phyloP scores from a whole-genome alignment of 1,284 basidiomycete genomes.

The Rhodotorula sp. region DNA sequence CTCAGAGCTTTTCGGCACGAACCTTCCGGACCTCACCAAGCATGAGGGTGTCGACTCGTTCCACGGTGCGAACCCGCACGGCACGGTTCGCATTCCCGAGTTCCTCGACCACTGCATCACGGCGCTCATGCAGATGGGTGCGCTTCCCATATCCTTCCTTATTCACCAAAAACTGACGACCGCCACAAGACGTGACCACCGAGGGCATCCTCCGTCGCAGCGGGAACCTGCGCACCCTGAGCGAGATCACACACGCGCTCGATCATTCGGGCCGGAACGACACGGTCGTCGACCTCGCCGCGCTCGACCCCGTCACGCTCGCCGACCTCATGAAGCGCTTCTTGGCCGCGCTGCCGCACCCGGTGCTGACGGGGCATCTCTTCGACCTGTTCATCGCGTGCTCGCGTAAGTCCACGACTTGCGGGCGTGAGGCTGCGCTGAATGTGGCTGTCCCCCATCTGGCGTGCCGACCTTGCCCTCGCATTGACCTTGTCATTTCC shows the following conservation, averaged over 20 bases:
- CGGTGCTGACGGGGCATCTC: conserved; percentile 25
- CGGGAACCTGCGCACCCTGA: conserved; percentile 17
- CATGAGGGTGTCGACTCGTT: conserved; percentile 25
- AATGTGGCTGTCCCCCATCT: too few relatives aligned
- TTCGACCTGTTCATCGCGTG: conserved; percentile 36
- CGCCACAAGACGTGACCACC: conserved; percentile 16
- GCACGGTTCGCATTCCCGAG: conserved; percentile 28
- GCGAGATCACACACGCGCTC: conserved; percentile 27
- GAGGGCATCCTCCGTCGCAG: conserved; percentile 29
- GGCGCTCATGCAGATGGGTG: conserved; percentile 30
- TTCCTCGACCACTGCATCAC: conserved; percentile 38
- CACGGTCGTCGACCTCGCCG: conserved; percentile 24
- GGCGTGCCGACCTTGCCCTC: too few relatives aligned
- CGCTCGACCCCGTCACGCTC: conserved; percentile 36
- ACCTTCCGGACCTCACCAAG: conserved; percentile 5
- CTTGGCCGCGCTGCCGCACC: conserved; percentile 25
- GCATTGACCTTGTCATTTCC: neutral
- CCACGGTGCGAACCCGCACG: conserved; percentile 26
- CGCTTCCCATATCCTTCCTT: neutral
- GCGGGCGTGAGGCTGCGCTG: too few relatives aligned
- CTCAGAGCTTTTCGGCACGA: conserved; percentile 30
- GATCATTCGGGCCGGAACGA: conserved; percentile 19
- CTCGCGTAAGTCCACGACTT: conserved; percentile 12
- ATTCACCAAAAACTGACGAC: neutral
- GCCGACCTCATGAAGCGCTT: conserved; percentile 29